Base-by-base conservation (phyloP, 129 eudicot species). In the Escallonia rubra region DNA sequence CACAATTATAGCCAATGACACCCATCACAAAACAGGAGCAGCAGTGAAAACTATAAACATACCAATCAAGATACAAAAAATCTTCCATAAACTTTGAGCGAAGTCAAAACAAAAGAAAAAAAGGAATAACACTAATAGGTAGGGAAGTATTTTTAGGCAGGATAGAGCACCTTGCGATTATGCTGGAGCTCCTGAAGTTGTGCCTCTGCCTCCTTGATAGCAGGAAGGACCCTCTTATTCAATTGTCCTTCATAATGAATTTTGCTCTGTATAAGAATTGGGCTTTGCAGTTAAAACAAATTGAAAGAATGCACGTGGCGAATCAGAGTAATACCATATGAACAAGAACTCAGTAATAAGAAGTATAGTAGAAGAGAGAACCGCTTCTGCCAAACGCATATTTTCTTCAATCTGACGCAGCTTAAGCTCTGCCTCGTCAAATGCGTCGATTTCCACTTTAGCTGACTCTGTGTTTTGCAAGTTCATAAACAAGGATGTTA, bases 361-460 rank as follows among this genome's bases (percentile, higher is more conserved):
- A 61, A 59, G 61, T 11, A 50, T 9, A 10, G 54, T 15, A 76
- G 7, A 49, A 68, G 56, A 67, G 43, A 16, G 45, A 67, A 85
- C 94, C 81, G 45, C 67, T 70, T 81, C 86, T 48, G 85, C 85
- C 53, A 64, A 52, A 41, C 75, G 74, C 50, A 86, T 54, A 65
- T 83, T 88, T 66, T 74, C 83, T 70, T 86, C 88, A n/a, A 88
- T 81, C 75, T 68, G 70, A 64, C 72, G 62, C 68, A 86, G 62
- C 74, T 86, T 85, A 4, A 53, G 52, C 51, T 82, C 86, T 67
- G 95, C 98, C 73, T 84, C 72, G 14, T 78, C 82, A 42, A 89
- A 69, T 68, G 89, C 95, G 68, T 75, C 68, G 65, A 86, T 68
- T 55, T 86, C 96, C 59, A 56, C 74, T 74, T 89, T 86, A 57